Base-by-base conservation (phyloP, 1,284 basidiomycete species). In the Boletus calvinii region DNA sequence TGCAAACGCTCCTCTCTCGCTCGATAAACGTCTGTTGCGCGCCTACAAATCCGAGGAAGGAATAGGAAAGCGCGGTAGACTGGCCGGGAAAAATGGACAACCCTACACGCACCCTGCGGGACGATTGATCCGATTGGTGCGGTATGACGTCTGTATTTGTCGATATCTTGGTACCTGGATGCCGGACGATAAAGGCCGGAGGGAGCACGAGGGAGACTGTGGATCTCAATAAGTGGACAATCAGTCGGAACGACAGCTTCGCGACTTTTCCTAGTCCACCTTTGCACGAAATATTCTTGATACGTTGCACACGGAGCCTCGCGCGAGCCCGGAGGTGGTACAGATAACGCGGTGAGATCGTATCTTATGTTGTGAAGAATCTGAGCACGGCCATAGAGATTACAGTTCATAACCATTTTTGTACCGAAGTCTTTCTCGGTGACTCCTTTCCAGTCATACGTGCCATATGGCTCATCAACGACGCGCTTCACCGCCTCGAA, bases 21-120 rank as follows among this genome's bases (percentile, higher is more conserved):
- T 15, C 87, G 82, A 66, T 83, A 85, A 6, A 82, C 63, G 59
- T 85, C 81, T 2, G 81, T 83, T 45, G 89, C 65, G 13, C 81
- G 81, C 55, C 81, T 81, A 52, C 81, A 81, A n/a, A 93, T 72
- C 7, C 77, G 74, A 7, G 90, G 87, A 15, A 92, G 70, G 18
- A 85, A 61, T 42, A 73, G 67, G 62, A 84, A 85, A 1, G 80
- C 73, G 13, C 67, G 67, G 50, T 75, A 76, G 47, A 84, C 67
- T 40, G 72, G 66, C 35, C 69, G 61, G 4, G 84, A 68, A 55
- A 90, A 68, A 37, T 70, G 63, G 35, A 78, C 67, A 72, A 78
- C 78, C 36, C 71, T 68, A 62, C 83, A 87, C 41, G 76, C 75
- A 20, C 71, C 72, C 50, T 75, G 72, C 1, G 89, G 85, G 22